A percentile compares a stretch with the other conserved stretches of the same genome.
These are phyloP conservation scores for Gnomoniopsis sp. DNA, from an alignment of 2,329 filamentous ascomycete species.

Conservation along the genomic window DNA sequence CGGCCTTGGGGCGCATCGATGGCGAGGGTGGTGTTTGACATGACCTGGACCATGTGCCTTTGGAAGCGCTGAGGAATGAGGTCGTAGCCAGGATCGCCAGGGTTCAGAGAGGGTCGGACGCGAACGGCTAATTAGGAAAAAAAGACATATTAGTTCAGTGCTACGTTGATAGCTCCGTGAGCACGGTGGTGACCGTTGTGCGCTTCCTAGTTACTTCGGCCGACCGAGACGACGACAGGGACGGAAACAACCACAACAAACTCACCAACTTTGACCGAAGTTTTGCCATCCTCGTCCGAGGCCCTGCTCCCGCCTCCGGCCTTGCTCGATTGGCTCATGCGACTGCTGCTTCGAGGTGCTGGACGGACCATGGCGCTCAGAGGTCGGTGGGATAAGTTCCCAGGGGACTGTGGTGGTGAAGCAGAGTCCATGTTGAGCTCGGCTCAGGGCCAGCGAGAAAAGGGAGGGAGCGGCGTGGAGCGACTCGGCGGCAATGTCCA, in stretches of 20 bases:
- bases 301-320: conserved; percentile 72
- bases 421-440: conserved; percentile 60
- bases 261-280: conserved; percentile 94
- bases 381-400: conserved; percentile 60
- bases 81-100: conserved; percentile 87
- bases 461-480: conserved; percentile 10
- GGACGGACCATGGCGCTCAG: conserved; percentile 78
- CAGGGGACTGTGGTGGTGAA: conserved; percentile 68
- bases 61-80: conserved; percentile 95
- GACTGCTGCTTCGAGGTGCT: conserved; percentile 71
- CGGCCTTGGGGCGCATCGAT: conserved; percentile 90
- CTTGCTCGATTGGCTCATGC: conserved; percentile 81
- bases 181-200: background rate
- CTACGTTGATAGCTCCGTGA: background rate
- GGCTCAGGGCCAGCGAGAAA: conserved; percentile 14
- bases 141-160: conserved; percentile 15
- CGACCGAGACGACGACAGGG: too few species aligned
- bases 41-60: conserved; percentile 85
- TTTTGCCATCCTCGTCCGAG: conserved; percentile 86
- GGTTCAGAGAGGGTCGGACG: conserved; percentile 79
- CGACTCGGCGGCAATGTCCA: too few species aligned
- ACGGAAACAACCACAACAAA: conserved; percentile 29
- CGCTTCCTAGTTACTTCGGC: too few species aligned
- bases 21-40: conserved; percentile 76
- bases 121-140: conserved; percentile 76